Percentiles rank a stretch among this genome's conserved stretches.
phyloP scores from a whole-genome alignment of 306 rosid species.

The Aeschynomene evenia region DNA sequence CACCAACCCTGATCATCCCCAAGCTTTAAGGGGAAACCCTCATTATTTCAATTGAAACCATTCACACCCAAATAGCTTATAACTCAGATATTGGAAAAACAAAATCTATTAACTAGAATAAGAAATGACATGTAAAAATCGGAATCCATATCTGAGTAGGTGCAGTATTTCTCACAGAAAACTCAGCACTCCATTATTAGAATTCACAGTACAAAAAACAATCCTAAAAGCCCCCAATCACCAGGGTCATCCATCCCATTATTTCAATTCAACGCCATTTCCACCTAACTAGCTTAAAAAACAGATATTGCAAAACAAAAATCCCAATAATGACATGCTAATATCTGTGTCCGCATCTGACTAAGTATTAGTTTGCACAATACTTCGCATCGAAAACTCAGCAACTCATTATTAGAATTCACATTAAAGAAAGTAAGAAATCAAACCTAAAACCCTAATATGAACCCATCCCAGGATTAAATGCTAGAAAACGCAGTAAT shows the following conservation, averaged over 20 bases:
- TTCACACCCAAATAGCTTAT: background rate
- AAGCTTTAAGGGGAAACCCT: background rate
- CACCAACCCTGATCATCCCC: background rate
- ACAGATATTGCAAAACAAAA: too few species aligned
- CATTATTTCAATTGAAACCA: background rate
- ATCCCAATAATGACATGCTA: too few species aligned
- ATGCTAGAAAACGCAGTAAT: background rate
- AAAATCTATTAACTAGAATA: background rate
- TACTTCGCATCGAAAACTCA: too few species aligned
- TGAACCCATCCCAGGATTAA: background rate
- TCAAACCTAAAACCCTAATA: slow-evolving; percentile 27
- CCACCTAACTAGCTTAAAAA: too few species aligned
- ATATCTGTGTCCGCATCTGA: background rate
- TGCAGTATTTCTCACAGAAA: background rate
- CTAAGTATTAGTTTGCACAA: too few species aligned
- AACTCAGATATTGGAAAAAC: background rate
- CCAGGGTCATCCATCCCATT: too few species aligned
- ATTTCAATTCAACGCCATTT: too few species aligned
- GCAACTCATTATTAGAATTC: background rate
- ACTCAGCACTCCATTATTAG: background rate
- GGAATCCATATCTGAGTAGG: background rate
- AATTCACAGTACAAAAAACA: background rate
- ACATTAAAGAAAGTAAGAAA: background rate
- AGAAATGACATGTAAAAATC: background rate
- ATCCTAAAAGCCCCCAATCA: too few species aligned